Evolutionary conservation across 768 basidiomycete genomes (phyloP).

Genomic region (Kwoniella sp.): DNA sequence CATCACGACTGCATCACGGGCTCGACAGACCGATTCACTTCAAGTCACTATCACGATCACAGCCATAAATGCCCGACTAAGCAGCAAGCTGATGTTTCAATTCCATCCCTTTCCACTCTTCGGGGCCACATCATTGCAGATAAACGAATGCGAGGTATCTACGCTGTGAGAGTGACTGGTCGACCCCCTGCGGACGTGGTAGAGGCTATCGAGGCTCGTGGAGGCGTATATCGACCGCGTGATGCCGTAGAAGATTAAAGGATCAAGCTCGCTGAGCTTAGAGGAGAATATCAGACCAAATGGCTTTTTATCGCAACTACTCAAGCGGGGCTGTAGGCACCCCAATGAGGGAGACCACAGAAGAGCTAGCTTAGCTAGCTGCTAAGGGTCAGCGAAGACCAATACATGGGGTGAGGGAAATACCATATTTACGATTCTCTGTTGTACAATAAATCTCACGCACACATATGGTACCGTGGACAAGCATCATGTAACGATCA

Average conservation of each 20-base stretch:
- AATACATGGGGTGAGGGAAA: neutral
- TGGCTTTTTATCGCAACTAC: too few species aligned
- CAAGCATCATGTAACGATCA: too few species aligned
- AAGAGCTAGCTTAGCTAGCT: too few species aligned
- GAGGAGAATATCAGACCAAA: neutral
- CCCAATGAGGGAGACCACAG: too few species aligned
- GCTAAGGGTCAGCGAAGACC: too few species aligned
- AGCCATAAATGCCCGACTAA: neutral
- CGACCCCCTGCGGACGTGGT: constrained; percentile 51
- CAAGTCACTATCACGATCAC: too few species aligned
- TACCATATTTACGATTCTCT: neutral
- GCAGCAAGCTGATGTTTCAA: neutral
- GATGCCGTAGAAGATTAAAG: constrained; percentile 48
- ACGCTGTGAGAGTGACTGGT: constrained; percentile 71
- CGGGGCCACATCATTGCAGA: constrained; percentile 60
- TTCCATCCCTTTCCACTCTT: neutral
- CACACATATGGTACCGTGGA: too few species aligned
- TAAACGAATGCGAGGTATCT: constrained; percentile 87
- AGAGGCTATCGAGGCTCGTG: constrained; percentile 42
- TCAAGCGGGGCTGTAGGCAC: too few species aligned
- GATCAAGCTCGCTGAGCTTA: neutral
- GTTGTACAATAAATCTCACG: too few species aligned
- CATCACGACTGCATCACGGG: too few species aligned
- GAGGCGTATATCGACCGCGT: constrained; percentile 45
- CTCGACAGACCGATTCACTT: too few species aligned